Percentiles rank a stretch among this genome's conserved stretches.
phyloP scores from a whole-genome alignment of 352 stramenopile genomes.

The Phytopythium litorale region DNA sequence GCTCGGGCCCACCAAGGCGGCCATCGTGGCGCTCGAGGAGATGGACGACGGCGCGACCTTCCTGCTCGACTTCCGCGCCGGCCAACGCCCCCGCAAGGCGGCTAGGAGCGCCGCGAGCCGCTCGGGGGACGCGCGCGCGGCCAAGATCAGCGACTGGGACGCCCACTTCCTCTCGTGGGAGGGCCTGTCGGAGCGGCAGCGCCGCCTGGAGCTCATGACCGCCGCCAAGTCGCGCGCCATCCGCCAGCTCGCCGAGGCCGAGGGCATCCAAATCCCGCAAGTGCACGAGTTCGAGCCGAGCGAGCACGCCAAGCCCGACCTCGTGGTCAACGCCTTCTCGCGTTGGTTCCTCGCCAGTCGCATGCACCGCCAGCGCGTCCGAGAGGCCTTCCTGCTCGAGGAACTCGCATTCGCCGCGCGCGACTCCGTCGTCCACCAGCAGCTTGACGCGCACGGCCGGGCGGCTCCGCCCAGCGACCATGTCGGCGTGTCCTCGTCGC shows the following conservation, averaged over 20 bases:
- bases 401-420: constrained; percentile 52
- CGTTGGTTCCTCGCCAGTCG: constrained; percentile 51
- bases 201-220: constrained; percentile 47
- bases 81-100: constrained; percentile 9
- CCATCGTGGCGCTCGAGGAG: constrained; percentile 45
- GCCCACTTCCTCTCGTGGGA: constrained; percentile 38
- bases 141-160: constrained; percentile 9
- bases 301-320: constrained; percentile 36
- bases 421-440: constrained; percentile 32
- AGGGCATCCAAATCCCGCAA: constrained; percentile 35
- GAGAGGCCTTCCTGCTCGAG: constrained; percentile 51
- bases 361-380: constrained; percentile 37
- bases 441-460: constrained; percentile 28
- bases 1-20: constrained; percentile 17
- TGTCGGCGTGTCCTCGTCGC: constrained; percentile 19
- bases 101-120: background rate
- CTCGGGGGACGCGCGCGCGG: background rate
- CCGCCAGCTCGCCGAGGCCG: constrained; percentile 26
- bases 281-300: constrained; percentile 40
- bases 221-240: constrained; percentile 50
- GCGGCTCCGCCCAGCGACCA: constrained; percentile 17
- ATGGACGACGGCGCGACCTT: constrained; percentile 39
- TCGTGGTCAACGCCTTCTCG: constrained; percentile 43
- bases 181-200: constrained; percentile 31
- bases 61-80: constrained; percentile 37